These are phyloP conservation scores for Penicillium roqueforti DNA, from an alignment of 495 filamentous ascomycete species.

Conservation along the genomic window DNA sequence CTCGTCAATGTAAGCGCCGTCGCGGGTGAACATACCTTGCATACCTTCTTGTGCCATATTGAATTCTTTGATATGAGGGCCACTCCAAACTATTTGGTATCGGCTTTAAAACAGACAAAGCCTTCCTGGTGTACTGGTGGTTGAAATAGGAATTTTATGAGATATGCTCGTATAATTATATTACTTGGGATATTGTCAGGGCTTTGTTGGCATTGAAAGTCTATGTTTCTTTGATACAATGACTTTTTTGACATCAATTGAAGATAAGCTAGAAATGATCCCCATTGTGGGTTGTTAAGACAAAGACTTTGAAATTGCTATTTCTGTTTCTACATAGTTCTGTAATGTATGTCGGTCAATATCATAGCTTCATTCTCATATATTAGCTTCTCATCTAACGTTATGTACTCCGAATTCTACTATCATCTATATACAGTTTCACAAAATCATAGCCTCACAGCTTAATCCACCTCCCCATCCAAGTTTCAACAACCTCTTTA, in stretches of 20 bases:
- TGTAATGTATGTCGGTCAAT: background rate
- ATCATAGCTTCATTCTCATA: background rate
- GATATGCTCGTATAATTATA: background rate
- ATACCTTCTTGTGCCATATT: background rate
- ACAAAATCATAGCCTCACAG: slow-evolving; percentile 19
- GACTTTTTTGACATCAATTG: background rate
- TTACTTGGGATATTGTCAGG: background rate
- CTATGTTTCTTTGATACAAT: background rate
- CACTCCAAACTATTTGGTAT: background rate
- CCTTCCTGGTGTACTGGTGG: background rate
- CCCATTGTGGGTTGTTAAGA: background rate
- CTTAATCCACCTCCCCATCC: slow-evolving; percentile 65
- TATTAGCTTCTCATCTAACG: background rate
- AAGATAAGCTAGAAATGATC: background rate
- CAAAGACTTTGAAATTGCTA: background rate
- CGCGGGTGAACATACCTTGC: background rate
- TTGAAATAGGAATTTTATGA: background rate
- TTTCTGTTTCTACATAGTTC: background rate
- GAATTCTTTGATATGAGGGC: background rate
- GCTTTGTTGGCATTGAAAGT: background rate
- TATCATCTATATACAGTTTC: too few species aligned
- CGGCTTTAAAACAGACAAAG: background rate
- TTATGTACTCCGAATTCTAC: too few species aligned
- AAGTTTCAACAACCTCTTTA: slow-evolving; percentile 56
- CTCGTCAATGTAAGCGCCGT: background rate